Base-by-base conservation (phyloP, 1,284 basidiomycete genomes). In the Cutaneotrichosporon mucoides region DNA sequence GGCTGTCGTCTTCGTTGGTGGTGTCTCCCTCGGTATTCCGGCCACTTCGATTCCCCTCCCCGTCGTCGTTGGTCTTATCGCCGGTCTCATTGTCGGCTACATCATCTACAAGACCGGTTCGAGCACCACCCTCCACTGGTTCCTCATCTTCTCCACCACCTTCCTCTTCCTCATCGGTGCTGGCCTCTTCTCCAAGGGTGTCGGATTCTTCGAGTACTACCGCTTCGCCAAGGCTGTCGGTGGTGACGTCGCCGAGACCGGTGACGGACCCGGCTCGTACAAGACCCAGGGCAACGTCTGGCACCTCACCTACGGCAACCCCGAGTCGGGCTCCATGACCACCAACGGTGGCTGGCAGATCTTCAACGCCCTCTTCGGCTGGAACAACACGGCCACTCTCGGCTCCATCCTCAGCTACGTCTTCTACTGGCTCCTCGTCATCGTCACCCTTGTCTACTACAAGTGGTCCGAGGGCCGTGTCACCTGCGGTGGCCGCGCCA, bases 1-100 rank as follows among this genome's bases (percentile, higher is more conserved):
- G 77, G 92, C 90, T 1, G 88, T 96, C 60, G 82, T 97, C 63
- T 96, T 96, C 72, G 91, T 96, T 54, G 90, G 92, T 15, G 92
- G 93, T 59, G 92, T 95, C 45, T 86, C 92, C 2, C 85, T 96
- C 47, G 87, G 87, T 42, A 84, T 90, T 70, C 81, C 85, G 2
- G 92, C 89, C 3, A 84, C 82, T 1, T 84, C 92, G 5, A 94
- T 96, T 69, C 93, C 93, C 1, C 86, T 96, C 52, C 88, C 93
- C 6, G 85, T 90, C 54, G 87, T 96, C 62, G 84, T 87, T 40
- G 93, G 92, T 47, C 79, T 96, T 59, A 75, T 91, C 54, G 84
- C 84, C 57, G 93, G 93, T 34, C 76, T 88, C 50, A 63, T 84
- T 53, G 82, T 85, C 64, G 89, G 78, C 68, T 77, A 72, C 65